Percentiles rank a stretch among this genome's conserved stretches.
These are phyloP conservation scores for Hygrophoropsis aurantiaca DNA, from an alignment of 768 basidiomycete genomes.

Conservation along the genomic window DNA sequence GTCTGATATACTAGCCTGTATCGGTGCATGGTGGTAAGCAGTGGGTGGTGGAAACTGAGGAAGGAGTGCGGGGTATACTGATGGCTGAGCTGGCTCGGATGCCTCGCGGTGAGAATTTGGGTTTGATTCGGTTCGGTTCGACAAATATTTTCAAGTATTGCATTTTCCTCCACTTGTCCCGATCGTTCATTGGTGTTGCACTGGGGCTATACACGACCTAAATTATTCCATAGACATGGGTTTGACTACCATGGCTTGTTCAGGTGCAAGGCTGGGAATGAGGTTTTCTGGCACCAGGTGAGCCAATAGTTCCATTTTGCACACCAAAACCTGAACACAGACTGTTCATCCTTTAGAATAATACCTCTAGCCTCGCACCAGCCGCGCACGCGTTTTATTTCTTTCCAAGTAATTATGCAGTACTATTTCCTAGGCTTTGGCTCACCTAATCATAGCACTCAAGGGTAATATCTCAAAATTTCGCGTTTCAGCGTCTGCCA, in stretches of 20 bases:
- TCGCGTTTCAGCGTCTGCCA: constrained; percentile 12
- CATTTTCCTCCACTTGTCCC: not conserved
- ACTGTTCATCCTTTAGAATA: constrained; percentile 17
- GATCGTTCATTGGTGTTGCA: constrained; percentile 1
- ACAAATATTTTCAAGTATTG: constrained; percentile 1
- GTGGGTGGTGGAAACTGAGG: not conserved
- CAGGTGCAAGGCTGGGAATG: constrained; percentile 21
- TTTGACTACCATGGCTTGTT: constrained; percentile 18
- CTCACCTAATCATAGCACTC: constrained; percentile 9
- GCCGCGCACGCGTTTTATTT: constrained; percentile 9
- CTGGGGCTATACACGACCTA: not conserved
- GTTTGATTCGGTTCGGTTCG: constrained; percentile 12
- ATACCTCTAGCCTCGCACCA: constrained; percentile 9
- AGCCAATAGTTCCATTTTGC: not conserved
- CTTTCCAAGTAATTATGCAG: constrained; percentile 16
- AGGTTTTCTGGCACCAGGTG: constrained; percentile 23
- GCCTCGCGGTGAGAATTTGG: constrained; percentile 2
- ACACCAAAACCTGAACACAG: not conserved
- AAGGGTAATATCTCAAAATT: not conserved
- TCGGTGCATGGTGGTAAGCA: constrained; percentile 12
- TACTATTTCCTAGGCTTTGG: not conserved
- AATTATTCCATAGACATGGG: constrained; percentile 9
- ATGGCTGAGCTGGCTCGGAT: constrained; percentile 14
- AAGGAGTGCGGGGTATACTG: constrained; percentile 5
- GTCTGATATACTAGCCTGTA: constrained; percentile 21